Evolutionary conservation across 2,329 filamentous ascomycete species (phyloP).

Genomic region (Daldinia sp.): DNA sequence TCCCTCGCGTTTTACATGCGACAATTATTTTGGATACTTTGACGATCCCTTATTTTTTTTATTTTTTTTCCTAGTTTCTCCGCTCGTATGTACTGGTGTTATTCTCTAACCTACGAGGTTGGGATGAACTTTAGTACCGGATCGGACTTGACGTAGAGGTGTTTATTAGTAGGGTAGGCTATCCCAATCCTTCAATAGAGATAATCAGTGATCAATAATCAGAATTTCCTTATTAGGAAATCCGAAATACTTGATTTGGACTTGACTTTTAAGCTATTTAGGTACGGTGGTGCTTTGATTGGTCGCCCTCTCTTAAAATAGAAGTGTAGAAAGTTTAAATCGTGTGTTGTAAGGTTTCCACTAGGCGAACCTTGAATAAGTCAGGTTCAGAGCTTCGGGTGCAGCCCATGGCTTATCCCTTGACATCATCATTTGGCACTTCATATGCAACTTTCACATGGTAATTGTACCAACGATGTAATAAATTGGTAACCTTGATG

Average conservation of each 20-base stretch:
- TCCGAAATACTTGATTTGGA: neutral
- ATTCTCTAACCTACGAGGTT: neutral
- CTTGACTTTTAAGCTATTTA: neutral
- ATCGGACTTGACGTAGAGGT: no score
- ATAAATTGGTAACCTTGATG: neutral
- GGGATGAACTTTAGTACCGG: no score
- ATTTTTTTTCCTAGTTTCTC: no score
- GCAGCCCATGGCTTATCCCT: no score
- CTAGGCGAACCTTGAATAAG: slow-evolving; percentile 1
- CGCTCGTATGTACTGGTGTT: neutral
- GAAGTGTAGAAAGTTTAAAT: neutral
- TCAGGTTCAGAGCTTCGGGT: no score
- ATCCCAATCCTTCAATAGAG: neutral
- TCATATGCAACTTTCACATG: neutral
- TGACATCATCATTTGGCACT: no score
- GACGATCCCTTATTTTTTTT: neutral
- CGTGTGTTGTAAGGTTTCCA: neutral
- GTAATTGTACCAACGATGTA: neutral
- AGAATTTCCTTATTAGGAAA: slow-evolving; percentile 14
- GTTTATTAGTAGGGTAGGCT: neutral
- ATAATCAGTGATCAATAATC: neutral
- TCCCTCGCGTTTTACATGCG: neutral
- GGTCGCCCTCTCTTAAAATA: neutral
- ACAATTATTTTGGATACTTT: neutral
- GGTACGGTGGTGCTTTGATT: neutral